Conservation (phyloP, 2,329 filamentous ascomycete genomes). For the Penicillium freii region DNA sequence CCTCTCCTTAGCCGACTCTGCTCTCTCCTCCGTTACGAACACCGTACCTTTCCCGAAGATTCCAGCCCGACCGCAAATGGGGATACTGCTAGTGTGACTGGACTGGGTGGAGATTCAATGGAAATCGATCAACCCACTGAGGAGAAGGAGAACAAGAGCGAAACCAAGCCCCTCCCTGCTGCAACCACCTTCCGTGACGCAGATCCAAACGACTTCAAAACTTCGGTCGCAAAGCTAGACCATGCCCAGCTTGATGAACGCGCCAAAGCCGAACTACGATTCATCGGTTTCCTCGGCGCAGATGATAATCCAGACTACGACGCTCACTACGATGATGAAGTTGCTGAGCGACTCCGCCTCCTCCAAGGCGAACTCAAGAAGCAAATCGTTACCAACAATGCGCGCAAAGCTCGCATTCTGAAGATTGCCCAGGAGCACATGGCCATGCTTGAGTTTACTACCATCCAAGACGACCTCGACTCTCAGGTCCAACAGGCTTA, state of each 20-base stretch:
- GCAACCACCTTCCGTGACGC: constrained; percentile 80
- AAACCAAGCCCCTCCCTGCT: constrained; percentile 55
- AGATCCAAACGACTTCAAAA: constrained; percentile 73
- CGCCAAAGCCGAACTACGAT: constrained; percentile 82
- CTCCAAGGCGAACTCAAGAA: constrained; percentile 80
- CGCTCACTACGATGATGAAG: constrained; percentile 87
- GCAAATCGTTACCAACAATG: constrained; percentile 83
- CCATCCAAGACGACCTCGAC: constrained; percentile 94
- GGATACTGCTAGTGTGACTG: constrained; percentile 35
- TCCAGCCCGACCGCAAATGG: constrained; percentile 51
- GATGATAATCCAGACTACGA: constrained; percentile 77
- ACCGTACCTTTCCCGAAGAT: constrained; percentile 52
- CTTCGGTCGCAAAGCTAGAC: constrained; percentile 74
- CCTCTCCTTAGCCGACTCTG: constrained; percentile 81
- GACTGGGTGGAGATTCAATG: constrained; percentile 49
- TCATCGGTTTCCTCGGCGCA: constrained; percentile 79
- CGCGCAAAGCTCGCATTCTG: constrained; percentile 79
- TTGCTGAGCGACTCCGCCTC: constrained; percentile 81
- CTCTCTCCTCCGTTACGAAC: constrained; percentile 75
- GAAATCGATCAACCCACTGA: constrained; percentile 50
- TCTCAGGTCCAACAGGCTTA: constrained; percentile 92
- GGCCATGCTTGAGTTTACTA: constrained; percentile 94
- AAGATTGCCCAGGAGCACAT: constrained; percentile 89
- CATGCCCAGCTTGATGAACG: constrained; percentile 86
- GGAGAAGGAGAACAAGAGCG: constrained; percentile 35